Percentiles rank a stretch among this genome's conserved stretches.
These are phyloP conservation scores for Paracamarosporium sp. DNA, from an alignment of 2,329 filamentous ascomycete species.

Conservation along the genomic window DNA sequence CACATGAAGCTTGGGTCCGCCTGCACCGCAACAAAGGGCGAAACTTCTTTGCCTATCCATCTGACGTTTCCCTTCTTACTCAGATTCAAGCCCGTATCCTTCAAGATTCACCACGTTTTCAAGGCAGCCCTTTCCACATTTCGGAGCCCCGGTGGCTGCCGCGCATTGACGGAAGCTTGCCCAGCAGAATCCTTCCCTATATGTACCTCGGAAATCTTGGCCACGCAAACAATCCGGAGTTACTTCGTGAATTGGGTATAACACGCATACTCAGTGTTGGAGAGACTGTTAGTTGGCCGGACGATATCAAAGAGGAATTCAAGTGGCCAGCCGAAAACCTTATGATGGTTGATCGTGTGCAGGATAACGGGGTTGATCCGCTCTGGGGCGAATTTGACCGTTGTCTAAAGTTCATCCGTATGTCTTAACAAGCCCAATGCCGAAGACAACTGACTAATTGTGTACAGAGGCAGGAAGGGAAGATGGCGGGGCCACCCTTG, in stretches of 20 bases:
- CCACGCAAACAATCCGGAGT: slow-evolving; percentile 91
- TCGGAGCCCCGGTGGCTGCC: slow-evolving; percentile 81
- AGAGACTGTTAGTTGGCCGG: slow-evolving; percentile 82
- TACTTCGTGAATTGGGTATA: slow-evolving; percentile 82
- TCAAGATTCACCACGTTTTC: slow-evolving; percentile 67
- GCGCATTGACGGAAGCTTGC: slow-evolving; percentile 86
- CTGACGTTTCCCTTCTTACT: slow-evolving; percentile 83
- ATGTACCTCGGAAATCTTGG: slow-evolving; percentile 95
- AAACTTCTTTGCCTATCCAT: slow-evolving; percentile 96
- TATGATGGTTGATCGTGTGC: slow-evolving; percentile 81
- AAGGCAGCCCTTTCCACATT: slow-evolving; percentile 59
- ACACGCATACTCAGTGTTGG: slow-evolving; percentile 89
- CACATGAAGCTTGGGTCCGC: slow-evolving; percentile 85
- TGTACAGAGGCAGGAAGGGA: slow-evolving; percentile 76
- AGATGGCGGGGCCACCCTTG: slow-evolving; percentile 83
- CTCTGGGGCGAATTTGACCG: slow-evolving; percentile 83
- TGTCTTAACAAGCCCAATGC: slow-evolving; percentile 44
- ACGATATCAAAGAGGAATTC: slow-evolving; percentile 64
- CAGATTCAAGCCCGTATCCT: slow-evolving; percentile 79
- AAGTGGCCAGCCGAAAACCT: slow-evolving; percentile 80
- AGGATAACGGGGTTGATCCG: slow-evolving; percentile 96
- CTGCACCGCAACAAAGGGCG: slow-evolving; percentile 81
- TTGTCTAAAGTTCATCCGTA: slow-evolving; percentile 92
- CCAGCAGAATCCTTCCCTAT: slow-evolving; percentile 86
- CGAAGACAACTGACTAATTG: slow-evolving; percentile 13